Evolutionary conservation across 805 yeast species (phyloP).

Genomic region (Millerozyma miso): DNA sequence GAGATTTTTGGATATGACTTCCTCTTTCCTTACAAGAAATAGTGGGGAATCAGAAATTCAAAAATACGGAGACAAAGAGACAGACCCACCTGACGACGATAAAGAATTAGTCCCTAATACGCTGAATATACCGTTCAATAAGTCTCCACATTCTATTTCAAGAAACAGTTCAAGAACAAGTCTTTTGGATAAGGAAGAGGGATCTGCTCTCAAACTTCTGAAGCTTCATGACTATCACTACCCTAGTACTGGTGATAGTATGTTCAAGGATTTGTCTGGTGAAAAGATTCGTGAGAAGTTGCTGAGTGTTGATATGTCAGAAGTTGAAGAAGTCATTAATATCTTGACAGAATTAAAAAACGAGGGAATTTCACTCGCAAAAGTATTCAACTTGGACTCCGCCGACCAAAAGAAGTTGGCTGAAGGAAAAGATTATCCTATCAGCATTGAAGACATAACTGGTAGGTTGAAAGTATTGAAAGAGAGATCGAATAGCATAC

Average conservation of each 20-base stretch:
- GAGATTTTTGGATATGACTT: constrained; percentile 4
- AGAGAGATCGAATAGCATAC: neutral
- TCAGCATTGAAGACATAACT: constrained; percentile 15
- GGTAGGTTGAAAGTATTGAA: constrained; percentile 8
- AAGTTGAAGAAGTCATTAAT: constrained; percentile 30
- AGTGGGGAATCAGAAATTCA: constrained; percentile 23
- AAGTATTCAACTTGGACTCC: constrained; percentile 12
- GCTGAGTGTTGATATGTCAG: constrained; percentile 25
- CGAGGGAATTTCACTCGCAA: constrained; percentile 28
- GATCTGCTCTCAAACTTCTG: constrained; percentile 35
- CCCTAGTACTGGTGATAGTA: constrained; percentile 4
- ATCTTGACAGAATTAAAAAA: constrained; percentile 28
- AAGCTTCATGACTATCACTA: constrained; percentile 20
- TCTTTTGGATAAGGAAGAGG: constrained; percentile 39
- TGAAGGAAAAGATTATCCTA: constrained; percentile 6
- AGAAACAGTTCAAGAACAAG: constrained; percentile 28
- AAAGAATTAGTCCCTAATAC: neutral
- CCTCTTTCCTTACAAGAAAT: constrained; percentile 6
- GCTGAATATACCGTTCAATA: constrained; percentile 2
- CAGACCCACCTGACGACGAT: neutral
- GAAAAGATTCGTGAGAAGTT: constrained; percentile 36
- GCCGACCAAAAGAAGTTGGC: constrained; percentile 4
- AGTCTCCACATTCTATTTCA: constrained; percentile 14
- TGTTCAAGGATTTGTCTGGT: constrained; percentile 23
- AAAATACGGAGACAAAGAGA: constrained; percentile 2